These are phyloP conservation scores for Geotrichum klebahnii DNA, from an alignment of 1,139 yeast genomes.

Conservation along the genomic window DNA sequence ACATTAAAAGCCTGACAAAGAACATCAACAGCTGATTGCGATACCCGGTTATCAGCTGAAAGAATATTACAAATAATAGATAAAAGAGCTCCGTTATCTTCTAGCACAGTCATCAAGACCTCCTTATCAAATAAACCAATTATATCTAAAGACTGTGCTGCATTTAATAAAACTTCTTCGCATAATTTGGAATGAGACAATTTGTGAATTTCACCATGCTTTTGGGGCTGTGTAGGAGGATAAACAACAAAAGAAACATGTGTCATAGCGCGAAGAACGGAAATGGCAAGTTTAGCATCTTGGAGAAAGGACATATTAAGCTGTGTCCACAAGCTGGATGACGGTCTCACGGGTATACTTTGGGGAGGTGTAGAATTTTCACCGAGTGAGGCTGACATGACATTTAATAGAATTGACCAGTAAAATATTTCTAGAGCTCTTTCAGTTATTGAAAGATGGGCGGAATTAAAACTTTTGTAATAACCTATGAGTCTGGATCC, in stretches of 20 bases:
- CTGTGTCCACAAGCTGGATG: conserved; percentile 23
- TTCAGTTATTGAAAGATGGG: conserved; percentile 14
- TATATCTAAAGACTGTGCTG: conserved; percentile 24
- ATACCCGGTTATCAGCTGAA: conserved; percentile 29
- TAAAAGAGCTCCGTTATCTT: conserved; percentile 32
- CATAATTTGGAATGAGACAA: conserved; percentile 26
- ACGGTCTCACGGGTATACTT: conserved; percentile 23
- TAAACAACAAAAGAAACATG: conserved; percentile 25
- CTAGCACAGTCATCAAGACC: conserved; percentile 44
- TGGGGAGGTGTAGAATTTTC: conserved; percentile 16
- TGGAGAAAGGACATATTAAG: conserved; percentile 21
- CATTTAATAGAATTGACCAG: conserved; percentile 23
- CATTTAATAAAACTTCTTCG: conserved; percentile 17
- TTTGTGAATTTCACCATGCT: conserved; percentile 20
- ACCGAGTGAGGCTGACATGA: conserved; percentile 26
- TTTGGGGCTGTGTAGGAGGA: conserved; percentile 26
- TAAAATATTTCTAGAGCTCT: conserved; percentile 19
- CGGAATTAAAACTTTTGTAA: conserved; percentile 14
- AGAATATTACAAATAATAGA: conserved; percentile 29
- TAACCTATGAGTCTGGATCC: conserved; percentile 15
- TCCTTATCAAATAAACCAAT: conserved; percentile 47
- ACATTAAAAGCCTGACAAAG: conserved; percentile 75
- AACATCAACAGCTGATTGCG: conserved; percentile 65
- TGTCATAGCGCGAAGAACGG: conserved; percentile 22
- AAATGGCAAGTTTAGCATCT: conserved; percentile 17